These are phyloP conservation scores for Zalaria obscura DNA, from an alignment of 2,329 filamentous ascomycete genomes.

Conservation along the genomic window DNA sequence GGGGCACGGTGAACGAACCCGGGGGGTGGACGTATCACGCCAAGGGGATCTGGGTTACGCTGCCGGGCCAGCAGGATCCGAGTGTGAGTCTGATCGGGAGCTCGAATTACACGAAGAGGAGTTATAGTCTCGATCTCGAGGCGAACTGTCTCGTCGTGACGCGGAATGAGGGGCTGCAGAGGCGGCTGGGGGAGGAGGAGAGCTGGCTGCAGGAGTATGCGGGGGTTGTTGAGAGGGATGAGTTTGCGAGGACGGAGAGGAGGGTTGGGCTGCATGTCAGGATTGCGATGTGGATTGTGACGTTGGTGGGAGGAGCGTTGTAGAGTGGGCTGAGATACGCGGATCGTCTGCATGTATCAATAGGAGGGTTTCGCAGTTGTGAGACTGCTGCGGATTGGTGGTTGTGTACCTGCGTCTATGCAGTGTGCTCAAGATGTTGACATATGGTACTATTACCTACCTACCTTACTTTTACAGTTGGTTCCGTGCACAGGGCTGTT, in stretches of 20 bases:
- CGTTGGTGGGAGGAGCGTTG: slow-evolving; percentile 72
- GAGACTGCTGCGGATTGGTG: not conserved
- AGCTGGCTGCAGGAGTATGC: slow-evolving; percentile 67
- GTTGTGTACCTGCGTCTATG: too few species aligned
- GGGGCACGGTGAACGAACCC: slow-evolving; percentile 64
- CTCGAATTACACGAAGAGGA: slow-evolving; percentile 90
- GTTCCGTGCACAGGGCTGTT: too few species aligned
- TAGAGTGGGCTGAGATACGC: slow-evolving; percentile 24
- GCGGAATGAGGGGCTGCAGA: slow-evolving; percentile 55
- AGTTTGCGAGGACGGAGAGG: slow-evolving; percentile 68
- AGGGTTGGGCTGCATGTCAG: slow-evolving; percentile 75
- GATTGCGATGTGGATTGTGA: slow-evolving; percentile 88
- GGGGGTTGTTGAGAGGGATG: slow-evolving; percentile 52
- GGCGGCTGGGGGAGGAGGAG: slow-evolving; percentile 64
- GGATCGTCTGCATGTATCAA: not conserved
- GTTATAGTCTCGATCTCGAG: slow-evolving; percentile 85
- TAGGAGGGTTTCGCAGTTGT: not conserved
- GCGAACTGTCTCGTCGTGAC: slow-evolving; percentile 80
- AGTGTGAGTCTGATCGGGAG: slow-evolving; percentile 76
- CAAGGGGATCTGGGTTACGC: slow-evolving; percentile 83
- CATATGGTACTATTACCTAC: too few species aligned
- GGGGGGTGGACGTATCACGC: slow-evolving; percentile 96
- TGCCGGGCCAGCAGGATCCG: slow-evolving; percentile 48
- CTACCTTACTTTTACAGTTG: too few species aligned
- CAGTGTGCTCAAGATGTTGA: too few species aligned